A percentile compares a stretch with the other conserved stretches of the same genome.
These are phyloP conservation scores for Auricularia cornea DNA, from an alignment of 768 basidiomycete species.

Conservation along the genomic window DNA sequence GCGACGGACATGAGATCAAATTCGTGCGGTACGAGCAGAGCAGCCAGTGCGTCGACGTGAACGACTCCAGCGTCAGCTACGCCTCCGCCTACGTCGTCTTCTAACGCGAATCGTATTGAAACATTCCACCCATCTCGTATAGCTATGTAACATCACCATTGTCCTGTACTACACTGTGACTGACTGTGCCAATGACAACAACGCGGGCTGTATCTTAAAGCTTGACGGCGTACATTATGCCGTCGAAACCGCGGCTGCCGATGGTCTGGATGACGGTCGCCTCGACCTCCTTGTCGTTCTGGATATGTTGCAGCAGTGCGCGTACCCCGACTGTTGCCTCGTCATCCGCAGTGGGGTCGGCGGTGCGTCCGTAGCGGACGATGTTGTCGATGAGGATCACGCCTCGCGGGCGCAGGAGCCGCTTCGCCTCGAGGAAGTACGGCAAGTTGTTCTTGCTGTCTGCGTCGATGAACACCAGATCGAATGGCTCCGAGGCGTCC, in stretches of 20 bases:
- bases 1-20: conserved; percentile 40
- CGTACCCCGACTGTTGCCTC: conserved; percentile 5
- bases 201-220: too few species aligned
- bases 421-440: conserved; percentile 54
- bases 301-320: conserved; percentile 6
- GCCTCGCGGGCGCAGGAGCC: conserved; percentile 49
- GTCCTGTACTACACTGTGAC: too few species aligned
- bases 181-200: too few species aligned
- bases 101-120: conserved; percentile 17
- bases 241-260: conserved; percentile 13
- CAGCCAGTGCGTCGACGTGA: conserved; percentile 53
- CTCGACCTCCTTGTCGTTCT: conserved; percentile 10
- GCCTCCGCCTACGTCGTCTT: conserved; percentile 80
- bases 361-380: conserved; percentile 7
- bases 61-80: conserved; percentile 92
- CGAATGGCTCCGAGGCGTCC: conserved; percentile 43
- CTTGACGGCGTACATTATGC: conserved; percentile 9
- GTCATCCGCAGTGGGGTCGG: conserved; percentile 2
- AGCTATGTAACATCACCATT: too few species aligned
- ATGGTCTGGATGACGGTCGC: conserved; percentile 12
- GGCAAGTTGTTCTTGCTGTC: conserved; percentile 48
- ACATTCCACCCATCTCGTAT: background rate
- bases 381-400: conserved; percentile 37
- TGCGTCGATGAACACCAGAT: conserved; percentile 66
- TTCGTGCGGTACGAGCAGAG: conserved; percentile 97